Percentiles rank a stretch among this genome's conserved stretches.
These are phyloP conservation scores for Senna tora DNA, from an alignment of 306 rosid species.

Conservation along the genomic window DNA sequence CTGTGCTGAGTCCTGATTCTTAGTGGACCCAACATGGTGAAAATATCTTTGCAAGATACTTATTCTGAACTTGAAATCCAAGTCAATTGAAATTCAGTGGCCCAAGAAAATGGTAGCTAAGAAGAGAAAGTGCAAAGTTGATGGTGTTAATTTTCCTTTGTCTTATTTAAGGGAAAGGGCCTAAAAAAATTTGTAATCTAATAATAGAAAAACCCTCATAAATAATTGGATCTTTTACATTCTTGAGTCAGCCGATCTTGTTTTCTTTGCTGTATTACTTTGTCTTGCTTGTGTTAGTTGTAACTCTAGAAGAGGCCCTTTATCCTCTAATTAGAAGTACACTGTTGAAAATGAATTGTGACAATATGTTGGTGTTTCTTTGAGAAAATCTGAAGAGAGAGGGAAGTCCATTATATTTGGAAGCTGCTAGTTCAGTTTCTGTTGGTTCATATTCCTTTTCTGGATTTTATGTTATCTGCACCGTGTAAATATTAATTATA, in stretches of 20 bases:
- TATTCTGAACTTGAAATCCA: neutral
- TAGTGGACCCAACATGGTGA: neutral
- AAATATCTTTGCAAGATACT: neutral
- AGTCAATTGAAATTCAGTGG: neutral
- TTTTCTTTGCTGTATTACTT: slow-evolving; percentile 22
- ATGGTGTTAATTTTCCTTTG: neutral
- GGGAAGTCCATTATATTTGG: slow-evolving; percentile 3
- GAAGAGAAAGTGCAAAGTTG: neutral
- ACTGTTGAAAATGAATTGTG: slow-evolving; percentile 22
- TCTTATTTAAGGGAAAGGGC: neutral
- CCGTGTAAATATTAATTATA: slow-evolving; percentile 16
- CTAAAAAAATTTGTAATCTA: neutral
- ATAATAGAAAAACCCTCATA: slow-evolving; percentile 1
- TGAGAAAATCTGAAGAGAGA: slow-evolving; percentile 6
- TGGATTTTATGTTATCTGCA: slow-evolving; percentile 12
- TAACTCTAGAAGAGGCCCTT: slow-evolving; percentile 28
- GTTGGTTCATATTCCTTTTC: slow-evolving; percentile 20
- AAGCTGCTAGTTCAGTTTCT: slow-evolving; percentile 19
- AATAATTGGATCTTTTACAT: slow-evolving; percentile 8
- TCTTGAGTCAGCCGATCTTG: slow-evolving; percentile 24
- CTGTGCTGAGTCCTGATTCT: neutral
- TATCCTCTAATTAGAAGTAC: slow-evolving; percentile 26
- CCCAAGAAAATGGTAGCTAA: neutral
- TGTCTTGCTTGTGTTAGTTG: slow-evolving; percentile 23
- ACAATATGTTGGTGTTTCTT: slow-evolving; percentile 3